A percentile compares a stretch with the other conserved stretches of the same genome.
phyloP scores from a whole-genome alignment of 1,284 basidiomycete genomes.

The Wolfiporia cocos region DNA sequence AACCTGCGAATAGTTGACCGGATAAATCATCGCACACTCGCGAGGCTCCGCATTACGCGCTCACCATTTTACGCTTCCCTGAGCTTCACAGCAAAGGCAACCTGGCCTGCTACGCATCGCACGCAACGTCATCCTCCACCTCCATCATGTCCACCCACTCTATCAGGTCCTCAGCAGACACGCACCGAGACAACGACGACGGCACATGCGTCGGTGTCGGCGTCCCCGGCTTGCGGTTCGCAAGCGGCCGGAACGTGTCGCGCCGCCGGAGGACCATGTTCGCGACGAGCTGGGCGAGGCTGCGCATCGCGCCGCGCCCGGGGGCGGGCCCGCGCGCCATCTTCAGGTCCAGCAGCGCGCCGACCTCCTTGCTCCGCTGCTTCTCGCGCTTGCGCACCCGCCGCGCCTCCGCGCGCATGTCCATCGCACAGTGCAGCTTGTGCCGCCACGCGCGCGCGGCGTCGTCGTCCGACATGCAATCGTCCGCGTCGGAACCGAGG shows the following conservation, averaged over 20 bases:
- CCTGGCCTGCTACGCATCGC: neutral
- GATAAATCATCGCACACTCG: slow-evolving; percentile 6
- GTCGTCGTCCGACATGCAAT: too few relatives aligned
- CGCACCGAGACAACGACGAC: slow-evolving; percentile 22
- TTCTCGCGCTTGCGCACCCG: slow-evolving; percentile 41
- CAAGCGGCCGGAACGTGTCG: slow-evolving; percentile 32
- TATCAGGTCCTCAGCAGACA: slow-evolving; percentile 15
- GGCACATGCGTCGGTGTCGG: slow-evolving; percentile 14
- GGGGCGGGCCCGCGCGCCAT: slow-evolving; percentile 22
- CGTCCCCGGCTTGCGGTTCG: slow-evolving; percentile 24
- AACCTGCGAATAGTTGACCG: slow-evolving; percentile 8
- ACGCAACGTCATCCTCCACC: slow-evolving; percentile 3
- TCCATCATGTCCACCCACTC: slow-evolving; percentile 8
- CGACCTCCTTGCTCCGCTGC: slow-evolving; percentile 45
- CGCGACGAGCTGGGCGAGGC: slow-evolving; percentile 45
- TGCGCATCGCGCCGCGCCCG: slow-evolving; percentile 27
- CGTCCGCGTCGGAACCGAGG: too few relatives aligned
- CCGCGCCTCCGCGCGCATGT: slow-evolving; percentile 38
- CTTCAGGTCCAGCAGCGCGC: slow-evolving; percentile 44
- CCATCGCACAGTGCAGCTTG: slow-evolving; percentile 32
- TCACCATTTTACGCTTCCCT: slow-evolving; percentile 7
- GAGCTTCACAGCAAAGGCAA: slow-evolving; percentile 1
- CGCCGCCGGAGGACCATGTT: slow-evolving; percentile 48
- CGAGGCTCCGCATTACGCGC: slow-evolving; percentile 2
- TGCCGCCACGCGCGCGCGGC: slow-evolving; percentile 22